Conservation (phyloP, 805 yeast genomes). For the Barnettozyma sucrosica region DNA sequence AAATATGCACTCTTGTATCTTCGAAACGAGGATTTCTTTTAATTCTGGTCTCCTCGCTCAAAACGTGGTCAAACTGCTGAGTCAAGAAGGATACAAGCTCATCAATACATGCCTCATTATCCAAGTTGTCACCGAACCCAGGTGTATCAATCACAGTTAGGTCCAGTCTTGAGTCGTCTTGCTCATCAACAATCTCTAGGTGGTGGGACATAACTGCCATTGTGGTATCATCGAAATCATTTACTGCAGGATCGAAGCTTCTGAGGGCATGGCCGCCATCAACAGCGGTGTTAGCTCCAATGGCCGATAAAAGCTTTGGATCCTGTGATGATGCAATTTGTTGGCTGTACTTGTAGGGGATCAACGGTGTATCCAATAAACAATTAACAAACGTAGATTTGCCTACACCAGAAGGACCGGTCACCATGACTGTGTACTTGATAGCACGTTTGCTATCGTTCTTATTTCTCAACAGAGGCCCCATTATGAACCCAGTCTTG, state of each 20-base stretch:
- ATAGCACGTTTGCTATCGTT: slow-evolving; percentile 70
- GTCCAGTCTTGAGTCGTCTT: slow-evolving; percentile 49
- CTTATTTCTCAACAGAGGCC: slow-evolving; percentile 36
- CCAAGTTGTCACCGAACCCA: slow-evolving; percentile 68
- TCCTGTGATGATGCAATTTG: slow-evolving; percentile 25
- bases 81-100: slow-evolving; percentile 64
- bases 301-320: slow-evolving; percentile 20
- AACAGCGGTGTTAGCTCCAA: slow-evolving; percentile 10
- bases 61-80: slow-evolving; percentile 71
- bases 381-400: slow-evolving; percentile 72
- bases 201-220: slow-evolving; percentile 65
- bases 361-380: slow-evolving; percentile 52
- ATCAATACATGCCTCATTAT: slow-evolving; percentile 59
- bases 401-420: slow-evolving; percentile 73
- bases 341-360: slow-evolving; percentile 53
- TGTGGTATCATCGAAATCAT: slow-evolving; percentile 64
- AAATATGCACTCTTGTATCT: slow-evolving; percentile 71
- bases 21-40: slow-evolving; percentile 78
- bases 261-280: slow-evolving; percentile 39
- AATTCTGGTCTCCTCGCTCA: slow-evolving; percentile 84
- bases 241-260: slow-evolving; percentile 51
- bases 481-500: not conserved
- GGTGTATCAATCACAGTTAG: slow-evolving; percentile 69
- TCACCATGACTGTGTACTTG: slow-evolving; percentile 66
- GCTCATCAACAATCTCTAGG: slow-evolving; percentile 51